Evolutionary conservation across 2,329 filamentous ascomycete genomes (phyloP).

Genomic region (Allantophomopsis cytisporea): DNA sequence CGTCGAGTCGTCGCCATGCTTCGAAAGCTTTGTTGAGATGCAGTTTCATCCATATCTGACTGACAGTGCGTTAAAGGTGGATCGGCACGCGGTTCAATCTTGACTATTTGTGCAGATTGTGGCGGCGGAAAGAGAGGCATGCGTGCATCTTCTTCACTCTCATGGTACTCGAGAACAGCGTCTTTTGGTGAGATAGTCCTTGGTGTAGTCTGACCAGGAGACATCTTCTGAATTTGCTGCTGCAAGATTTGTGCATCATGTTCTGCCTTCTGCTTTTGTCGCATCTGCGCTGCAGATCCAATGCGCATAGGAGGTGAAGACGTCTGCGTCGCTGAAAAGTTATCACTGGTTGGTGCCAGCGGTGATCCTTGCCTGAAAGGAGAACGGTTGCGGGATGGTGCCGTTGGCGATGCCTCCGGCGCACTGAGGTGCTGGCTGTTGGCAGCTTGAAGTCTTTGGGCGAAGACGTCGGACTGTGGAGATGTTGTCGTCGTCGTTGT

Average conservation of each 20-base stretch:
- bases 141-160: slow-evolving; percentile 54
- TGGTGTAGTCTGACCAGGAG: slow-evolving; percentile 33
- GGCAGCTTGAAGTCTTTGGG: slow-evolving; percentile 64
- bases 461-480: slow-evolving; percentile 49
- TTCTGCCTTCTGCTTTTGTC: slow-evolving; percentile 47
- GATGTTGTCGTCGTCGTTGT: slow-evolving; percentile 23
- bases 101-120: slow-evolving; percentile 19
- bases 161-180: slow-evolving; percentile 73
- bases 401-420: slow-evolving; percentile 29
- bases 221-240: slow-evolving; percentile 23
- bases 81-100: slow-evolving; percentile 5
- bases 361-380: slow-evolving; percentile 68
- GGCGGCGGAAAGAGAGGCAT: slow-evolving; percentile 62
- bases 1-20: slow-evolving; percentile 25
- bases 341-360: slow-evolving; percentile 29
- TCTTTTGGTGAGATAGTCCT: slow-evolving; percentile 95
- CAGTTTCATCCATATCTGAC: slow-evolving; percentile 18
- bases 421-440: slow-evolving; percentile 60
- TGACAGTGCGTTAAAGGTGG: slow-evolving; percentile 13
- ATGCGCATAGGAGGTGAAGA: slow-evolving; percentile 23
- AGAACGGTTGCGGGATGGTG: slow-evolving; percentile 51
- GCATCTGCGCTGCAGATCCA: slow-evolving; percentile 41
- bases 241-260: slow-evolving; percentile 34
- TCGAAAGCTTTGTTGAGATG: slow-evolving; percentile 24
- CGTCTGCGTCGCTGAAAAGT: slow-evolving; percentile 17